phyloP scores from a whole-genome alignment of 202 grass and related monocot genomes.

The Setaria italica region DNA sequence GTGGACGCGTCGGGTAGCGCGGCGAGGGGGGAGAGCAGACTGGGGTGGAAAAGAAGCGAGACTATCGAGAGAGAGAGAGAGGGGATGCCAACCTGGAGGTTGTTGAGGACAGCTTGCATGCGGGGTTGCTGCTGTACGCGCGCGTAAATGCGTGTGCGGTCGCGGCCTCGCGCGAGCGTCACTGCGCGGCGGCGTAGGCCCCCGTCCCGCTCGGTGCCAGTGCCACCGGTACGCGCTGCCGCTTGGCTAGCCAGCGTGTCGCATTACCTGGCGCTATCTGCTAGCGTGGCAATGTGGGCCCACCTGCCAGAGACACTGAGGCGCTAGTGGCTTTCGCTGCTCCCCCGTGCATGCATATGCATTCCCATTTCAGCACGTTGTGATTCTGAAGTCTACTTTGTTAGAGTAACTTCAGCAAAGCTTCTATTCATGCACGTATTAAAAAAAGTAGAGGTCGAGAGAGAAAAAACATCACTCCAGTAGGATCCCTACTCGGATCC shows the following conservation, averaged over 20 bases:
- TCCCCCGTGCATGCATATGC: background rate
- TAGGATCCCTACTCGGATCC: no score
- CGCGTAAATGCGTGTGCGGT: conserved; percentile 43
- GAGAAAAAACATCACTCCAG: no score
- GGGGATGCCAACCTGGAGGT: conserved; percentile 77
- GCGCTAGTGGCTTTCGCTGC: background rate
- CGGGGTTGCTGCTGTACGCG: conserved; percentile 31
- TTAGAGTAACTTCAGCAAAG: no score
- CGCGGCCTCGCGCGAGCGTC: background rate
- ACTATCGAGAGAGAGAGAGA: conserved; percentile 18
- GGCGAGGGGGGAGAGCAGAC: background rate
- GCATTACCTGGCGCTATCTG: background rate
- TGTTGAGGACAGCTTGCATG: conserved; percentile 73
- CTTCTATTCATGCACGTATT: no score
- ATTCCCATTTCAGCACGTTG: background rate
- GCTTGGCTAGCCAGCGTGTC: background rate
- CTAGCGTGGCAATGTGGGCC: conserved; percentile 2
- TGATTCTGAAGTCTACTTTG: no score
- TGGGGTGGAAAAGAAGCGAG: background rate
- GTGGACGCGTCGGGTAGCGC: conserved; percentile 42
- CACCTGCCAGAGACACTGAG: background rate
- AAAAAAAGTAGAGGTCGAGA: no score
- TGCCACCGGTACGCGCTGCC: background rate
- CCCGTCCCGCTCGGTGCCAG: background rate
- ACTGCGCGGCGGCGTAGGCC: background rate